Percentiles rank a stretch among this genome's conserved stretches.
Evolutionary conservation across 768 basidiomycete genomes (phyloP).

Genomic region (Tulasnella sp.): DNA sequence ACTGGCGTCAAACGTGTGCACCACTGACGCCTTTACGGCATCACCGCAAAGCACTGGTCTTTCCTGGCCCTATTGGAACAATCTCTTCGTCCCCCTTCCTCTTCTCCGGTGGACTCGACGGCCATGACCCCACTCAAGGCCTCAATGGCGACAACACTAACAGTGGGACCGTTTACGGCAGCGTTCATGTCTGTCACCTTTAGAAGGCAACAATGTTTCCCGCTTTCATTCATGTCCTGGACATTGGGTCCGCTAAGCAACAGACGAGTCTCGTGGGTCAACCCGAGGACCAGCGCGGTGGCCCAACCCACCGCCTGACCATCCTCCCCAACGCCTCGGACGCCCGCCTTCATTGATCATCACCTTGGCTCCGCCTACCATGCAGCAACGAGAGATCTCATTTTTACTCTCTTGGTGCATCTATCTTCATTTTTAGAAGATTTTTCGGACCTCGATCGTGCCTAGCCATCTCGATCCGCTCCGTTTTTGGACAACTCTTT

Average conservation of each 20-base stretch:
- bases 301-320: slow-evolving; percentile 8
- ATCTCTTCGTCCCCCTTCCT: background rate
- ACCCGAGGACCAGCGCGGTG: background rate
- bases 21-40: slow-evolving; percentile 1
- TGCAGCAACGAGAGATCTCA: background rate
- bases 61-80: background rate
- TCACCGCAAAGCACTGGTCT: background rate
- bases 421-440: background rate
- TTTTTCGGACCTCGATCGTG: background rate
- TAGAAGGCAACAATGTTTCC: background rate
- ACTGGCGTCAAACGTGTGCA: slow-evolving; percentile 3
- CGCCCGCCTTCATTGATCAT: background rate
- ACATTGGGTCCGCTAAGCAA: slow-evolving; percentile 5
- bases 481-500: background rate
- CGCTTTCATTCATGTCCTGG: background rate
- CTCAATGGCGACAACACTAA: background rate
- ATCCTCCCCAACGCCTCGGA: background rate
- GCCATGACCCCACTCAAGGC: background rate
- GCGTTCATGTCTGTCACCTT: background rate
- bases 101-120: background rate
- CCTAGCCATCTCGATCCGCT: background rate
- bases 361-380: background rate
- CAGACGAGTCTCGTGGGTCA: background rate
- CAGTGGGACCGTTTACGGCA: background rate
- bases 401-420: background rate